Conservation (phyloP, 257 asterid species). For the Thymus quinquecostatus region DNA sequence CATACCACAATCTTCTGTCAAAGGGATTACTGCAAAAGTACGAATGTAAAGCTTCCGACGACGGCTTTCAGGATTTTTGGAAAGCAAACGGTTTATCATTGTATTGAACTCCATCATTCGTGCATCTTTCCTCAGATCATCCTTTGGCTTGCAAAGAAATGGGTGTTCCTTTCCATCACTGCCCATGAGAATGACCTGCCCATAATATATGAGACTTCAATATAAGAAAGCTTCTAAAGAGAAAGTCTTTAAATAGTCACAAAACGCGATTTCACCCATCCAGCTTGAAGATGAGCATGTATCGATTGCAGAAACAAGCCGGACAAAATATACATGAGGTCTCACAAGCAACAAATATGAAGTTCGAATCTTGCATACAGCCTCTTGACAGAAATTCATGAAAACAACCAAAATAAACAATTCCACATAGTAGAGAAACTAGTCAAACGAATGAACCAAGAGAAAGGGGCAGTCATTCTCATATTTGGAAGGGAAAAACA, state of each 20-base stretch:
- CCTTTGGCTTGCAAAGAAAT: slow-evolving; percentile 98
- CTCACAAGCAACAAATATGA: slow-evolving; percentile 4
- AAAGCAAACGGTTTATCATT: slow-evolving; percentile 88
- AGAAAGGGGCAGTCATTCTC: slow-evolving; percentile 15
- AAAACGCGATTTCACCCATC: slow-evolving; percentile 19
- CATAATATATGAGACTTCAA: not conserved
- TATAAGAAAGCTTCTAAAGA: slow-evolving; percentile 18
- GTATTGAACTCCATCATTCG: slow-evolving; percentile 99
- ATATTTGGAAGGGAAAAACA: not conserved
- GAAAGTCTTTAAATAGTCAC: slow-evolving; percentile 23
- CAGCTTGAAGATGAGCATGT: slow-evolving; percentile 10
- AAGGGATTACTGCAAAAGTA: slow-evolving; percentile 93
- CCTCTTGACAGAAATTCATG: slow-evolving; percentile 9
- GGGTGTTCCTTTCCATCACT: slow-evolving; percentile 88
- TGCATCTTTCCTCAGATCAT: slow-evolving; percentile 97
- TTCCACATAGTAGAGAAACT: slow-evolving; percentile 11
- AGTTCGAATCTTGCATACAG: not conserved
- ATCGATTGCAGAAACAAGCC: slow-evolving; percentile 4
- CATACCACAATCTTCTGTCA: slow-evolving; percentile 99
- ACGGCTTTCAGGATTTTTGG: slow-evolving; percentile 91
- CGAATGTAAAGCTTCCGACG: slow-evolving; percentile 95
- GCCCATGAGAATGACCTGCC: slow-evolving; percentile 87
- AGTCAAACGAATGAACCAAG: slow-evolving; percentile 25
- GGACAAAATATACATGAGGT: not conserved
- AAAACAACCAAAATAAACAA: slow-evolving; percentile 1